Conservation (phyloP, 176 grass and related monocot genomes). For the Eleusine coracana region DNA sequence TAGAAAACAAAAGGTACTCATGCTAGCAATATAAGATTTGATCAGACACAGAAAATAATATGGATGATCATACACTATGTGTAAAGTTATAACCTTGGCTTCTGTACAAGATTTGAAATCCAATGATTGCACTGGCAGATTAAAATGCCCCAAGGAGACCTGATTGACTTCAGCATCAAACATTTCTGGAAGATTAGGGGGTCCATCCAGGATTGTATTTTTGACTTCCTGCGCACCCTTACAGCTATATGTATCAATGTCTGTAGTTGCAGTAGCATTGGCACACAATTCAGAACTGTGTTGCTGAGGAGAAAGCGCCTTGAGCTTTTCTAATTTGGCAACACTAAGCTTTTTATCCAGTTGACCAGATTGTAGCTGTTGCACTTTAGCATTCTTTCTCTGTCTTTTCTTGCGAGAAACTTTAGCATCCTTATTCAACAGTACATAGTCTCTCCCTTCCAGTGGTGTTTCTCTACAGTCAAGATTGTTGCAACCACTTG, state of each 20-base stretch:
- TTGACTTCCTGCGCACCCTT: constrained; percentile 11
- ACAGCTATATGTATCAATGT: constrained; percentile 10
- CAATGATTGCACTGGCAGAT: constrained; percentile 10
- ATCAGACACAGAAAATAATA: constrained; percentile 2
- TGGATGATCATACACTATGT: constrained; percentile 10
- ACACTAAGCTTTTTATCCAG: constrained; percentile 14
- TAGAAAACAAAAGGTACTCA: constrained; percentile 5
- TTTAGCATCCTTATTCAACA: constrained; percentile 16
- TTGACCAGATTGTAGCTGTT: constrained; percentile 31
- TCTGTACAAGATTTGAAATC: constrained; percentile 38
- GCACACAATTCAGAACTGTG: constrained; percentile 24
- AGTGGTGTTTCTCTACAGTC: constrained; percentile 31
- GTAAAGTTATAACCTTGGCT: constrained; percentile 38
- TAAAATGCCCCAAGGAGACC: background rate
- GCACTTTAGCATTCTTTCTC: constrained; percentile 5
- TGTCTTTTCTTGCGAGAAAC: background rate
- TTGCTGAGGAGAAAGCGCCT: constrained; percentile 22
- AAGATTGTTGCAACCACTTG: constrained; percentile 31
- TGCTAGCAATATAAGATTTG: constrained; percentile 18
- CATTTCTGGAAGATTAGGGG: constrained; percentile 42
- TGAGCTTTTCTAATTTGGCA: constrained; percentile 19
- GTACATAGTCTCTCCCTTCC: constrained; percentile 4
- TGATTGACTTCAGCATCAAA: constrained; percentile 44
- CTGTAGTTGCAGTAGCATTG: constrained; percentile 28
- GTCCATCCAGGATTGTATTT: background rate